Evolutionary conservation across 192 early-diverging fungal genomes (phyloP).

Genomic region (Chytriomyces sp.): DNA sequence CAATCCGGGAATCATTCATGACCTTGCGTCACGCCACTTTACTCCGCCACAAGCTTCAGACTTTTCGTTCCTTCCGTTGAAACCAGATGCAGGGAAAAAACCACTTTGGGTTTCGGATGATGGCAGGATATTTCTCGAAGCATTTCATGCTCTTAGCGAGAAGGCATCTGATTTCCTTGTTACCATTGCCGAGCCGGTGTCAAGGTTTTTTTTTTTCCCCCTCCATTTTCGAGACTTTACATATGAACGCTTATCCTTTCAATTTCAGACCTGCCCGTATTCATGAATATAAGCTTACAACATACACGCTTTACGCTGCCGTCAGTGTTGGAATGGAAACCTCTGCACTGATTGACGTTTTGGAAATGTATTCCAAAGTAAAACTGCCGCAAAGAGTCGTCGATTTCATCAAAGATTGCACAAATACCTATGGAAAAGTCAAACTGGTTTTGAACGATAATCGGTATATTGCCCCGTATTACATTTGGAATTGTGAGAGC

Average conservation of each 20-base stretch:
- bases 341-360: constrained; percentile 86
- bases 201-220: constrained; percentile 6
- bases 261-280: constrained; percentile 56
- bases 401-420: constrained; percentile 83
- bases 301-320: constrained; percentile 95
- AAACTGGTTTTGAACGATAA: constrained; percentile 96
- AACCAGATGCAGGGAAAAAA: constrained; percentile 81
- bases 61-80: constrained; percentile 59
- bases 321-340: constrained; percentile 97
- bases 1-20: not conserved
- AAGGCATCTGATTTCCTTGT: constrained; percentile 97
- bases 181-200: constrained; percentile 92
- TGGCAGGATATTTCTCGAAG: constrained; percentile 92
- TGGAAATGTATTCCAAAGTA: constrained; percentile 75
- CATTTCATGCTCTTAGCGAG: constrained; percentile 90
- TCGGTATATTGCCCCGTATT: constrained; percentile 46
- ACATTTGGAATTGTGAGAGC: not conserved
- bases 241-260: not conserved
- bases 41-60: constrained; percentile 16
- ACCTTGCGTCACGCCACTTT: constrained; percentile 25
- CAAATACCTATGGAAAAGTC: constrained; percentile 95
- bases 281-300: constrained; percentile 94
- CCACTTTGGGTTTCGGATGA: constrained; percentile 93
- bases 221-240: not conserved
- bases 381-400: constrained; percentile 82